These are phyloP conservation scores for Echria macrotheca DNA, from an alignment of 495 filamentous ascomycete genomes.

Conservation along the genomic window DNA sequence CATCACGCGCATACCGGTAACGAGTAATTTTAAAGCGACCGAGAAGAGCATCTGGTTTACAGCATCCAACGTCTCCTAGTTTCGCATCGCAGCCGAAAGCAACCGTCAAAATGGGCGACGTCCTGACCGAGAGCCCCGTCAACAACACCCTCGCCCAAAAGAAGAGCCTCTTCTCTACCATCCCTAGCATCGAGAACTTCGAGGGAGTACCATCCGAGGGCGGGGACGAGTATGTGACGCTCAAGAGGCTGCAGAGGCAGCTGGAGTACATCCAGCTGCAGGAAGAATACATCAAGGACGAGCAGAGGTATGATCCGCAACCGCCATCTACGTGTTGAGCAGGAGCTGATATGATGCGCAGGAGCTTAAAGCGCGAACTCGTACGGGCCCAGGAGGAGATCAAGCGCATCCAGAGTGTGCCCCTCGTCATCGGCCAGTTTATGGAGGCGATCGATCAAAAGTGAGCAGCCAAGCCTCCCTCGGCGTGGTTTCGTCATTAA, in stretches of 20 bases:
- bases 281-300: constrained; percentile 99
- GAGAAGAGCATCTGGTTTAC: no score
- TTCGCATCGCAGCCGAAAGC: neutral
- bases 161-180: constrained; percentile 73
- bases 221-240: constrained; percentile 86
- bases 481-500: constrained; percentile 6
- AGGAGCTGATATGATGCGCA: constrained; percentile 32
- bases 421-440: constrained; percentile 96
- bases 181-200: constrained; percentile 83
- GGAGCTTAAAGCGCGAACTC: constrained; percentile 93
- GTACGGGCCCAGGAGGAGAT: constrained; percentile 98
- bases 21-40: neutral
- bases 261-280: constrained; percentile 98
- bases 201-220: constrained; percentile 76
- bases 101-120: constrained; percentile 65
- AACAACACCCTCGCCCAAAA: constrained; percentile 61
- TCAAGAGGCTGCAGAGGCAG: constrained; percentile 94
- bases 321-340: neutral
- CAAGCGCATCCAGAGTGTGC: constrained; percentile 97
- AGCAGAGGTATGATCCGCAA: constrained; percentile 66
- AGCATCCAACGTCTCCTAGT: no score
- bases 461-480: constrained; percentile 46
- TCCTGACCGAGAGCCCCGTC: constrained; percentile 72
- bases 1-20: neutral
- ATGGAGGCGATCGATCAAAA: constrained; percentile 99